A percentile compares a stretch with the other conserved stretches of the same genome.
These are phyloP conservation scores for Agrostemma githago DNA, from an alignment of 148 eudicot genomes.

Conservation along the genomic window DNA sequence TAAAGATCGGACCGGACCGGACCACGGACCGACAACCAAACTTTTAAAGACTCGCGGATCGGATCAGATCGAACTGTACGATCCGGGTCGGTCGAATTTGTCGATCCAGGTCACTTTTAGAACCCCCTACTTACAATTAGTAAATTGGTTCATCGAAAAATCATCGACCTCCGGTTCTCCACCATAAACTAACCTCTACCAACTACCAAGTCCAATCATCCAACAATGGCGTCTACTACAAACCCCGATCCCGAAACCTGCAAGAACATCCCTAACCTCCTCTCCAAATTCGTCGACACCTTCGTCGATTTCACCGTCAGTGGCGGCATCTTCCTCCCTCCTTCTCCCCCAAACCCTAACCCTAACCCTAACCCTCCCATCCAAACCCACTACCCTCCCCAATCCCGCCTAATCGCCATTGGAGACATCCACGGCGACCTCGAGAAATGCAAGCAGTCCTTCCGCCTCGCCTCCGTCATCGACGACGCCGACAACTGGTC, in stretches of 20 bases:
- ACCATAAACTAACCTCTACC: background rate
- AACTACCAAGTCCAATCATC: background rate
- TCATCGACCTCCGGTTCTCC: too few relatives aligned
- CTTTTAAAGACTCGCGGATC: too few relatives aligned
- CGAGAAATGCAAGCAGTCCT: conserved; percentile 55
- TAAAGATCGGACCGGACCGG: too few relatives aligned
- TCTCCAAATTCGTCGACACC: conserved; percentile 75
- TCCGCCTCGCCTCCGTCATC: conserved; percentile 58
- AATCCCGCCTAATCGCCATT: conserved; percentile 65
- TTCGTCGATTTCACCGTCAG: conserved; percentile 53
- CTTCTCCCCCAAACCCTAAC: background rate
- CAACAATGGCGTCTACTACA: conserved; percentile 6
- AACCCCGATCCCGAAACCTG: conserved; percentile 30
- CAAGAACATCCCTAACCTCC: conserved; percentile 41
- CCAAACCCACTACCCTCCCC: conserved; percentile 42
- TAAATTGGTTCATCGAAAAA: too few relatives aligned
- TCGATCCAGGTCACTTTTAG: too few relatives aligned
- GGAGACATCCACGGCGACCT: conserved; percentile 96
- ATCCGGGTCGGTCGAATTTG: too few relatives aligned
- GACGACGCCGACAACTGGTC: conserved; percentile 56
- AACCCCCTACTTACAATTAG: too few relatives aligned
- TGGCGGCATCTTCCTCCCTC: conserved; percentile 69
- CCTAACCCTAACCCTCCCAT: conserved; percentile 28
- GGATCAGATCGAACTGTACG: too few relatives aligned
- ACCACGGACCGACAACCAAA: too few relatives aligned